Base-by-base conservation (phyloP, 768 basidiomycete genomes). In the Tricholoma sp. region DNA sequence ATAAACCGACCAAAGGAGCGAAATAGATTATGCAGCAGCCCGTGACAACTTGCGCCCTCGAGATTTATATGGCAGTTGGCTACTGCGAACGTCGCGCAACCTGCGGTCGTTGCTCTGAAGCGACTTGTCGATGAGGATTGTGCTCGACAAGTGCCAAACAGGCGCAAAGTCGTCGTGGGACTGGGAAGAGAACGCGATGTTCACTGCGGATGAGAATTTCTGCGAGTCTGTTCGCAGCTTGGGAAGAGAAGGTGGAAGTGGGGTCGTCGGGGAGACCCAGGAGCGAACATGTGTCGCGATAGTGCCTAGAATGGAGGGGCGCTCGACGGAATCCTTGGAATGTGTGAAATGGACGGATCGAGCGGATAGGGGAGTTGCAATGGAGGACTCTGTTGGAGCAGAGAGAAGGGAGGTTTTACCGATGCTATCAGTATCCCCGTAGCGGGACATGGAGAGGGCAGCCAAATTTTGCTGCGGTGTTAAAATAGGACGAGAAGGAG, bases 351-450 rank as follows among this genome's bases (percentile, higher is more conserved):
- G 64, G 55, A 72, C 54, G 47, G 70, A 64, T 48, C 68, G 62
- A 60, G 72, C 66, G 56, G 76, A 81, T 55, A 68, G 72, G 15
- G 77, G 81, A 20, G 83, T 84, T 0, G 80, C 73, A 59, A 84
- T 69, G 50, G 80, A 79, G 0, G 82, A 78, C 28, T 80, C 79
- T 1, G 79, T 75, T 20, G 73, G 69, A 41, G 69, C 67, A n/a
- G 74, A 72, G 17, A 59, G 58, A n/a, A 67, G 59, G 15, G 75
- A 74, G 10, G 66, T 66, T 51, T 70, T 69, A 41, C 68, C 69
- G 2, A 73, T 68, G 56, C 76, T 76, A 50, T 69, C 67, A 0
- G 68, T 57, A 11, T 69, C 65, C 37, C 63, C 65, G 10, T 65
- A 61, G 15, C 55, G 58, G n/a, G 60, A 57, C 49, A 65, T 61